phyloP scores from a whole-genome alignment of 1,139 yeast species.

The Eremothecium coryli region DNA sequence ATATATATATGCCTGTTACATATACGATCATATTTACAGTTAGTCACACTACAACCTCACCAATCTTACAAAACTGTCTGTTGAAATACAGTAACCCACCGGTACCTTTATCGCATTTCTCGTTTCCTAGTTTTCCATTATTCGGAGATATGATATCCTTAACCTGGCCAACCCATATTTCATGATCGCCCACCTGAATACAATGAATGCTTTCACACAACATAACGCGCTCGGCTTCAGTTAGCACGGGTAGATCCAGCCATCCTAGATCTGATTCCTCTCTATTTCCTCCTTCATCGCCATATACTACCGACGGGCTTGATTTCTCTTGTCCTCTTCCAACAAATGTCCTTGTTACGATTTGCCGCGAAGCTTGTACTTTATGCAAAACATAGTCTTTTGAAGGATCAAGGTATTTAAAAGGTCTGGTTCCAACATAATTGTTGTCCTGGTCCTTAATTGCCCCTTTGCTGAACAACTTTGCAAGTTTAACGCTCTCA shows the following conservation, averaged over 20 bases:
- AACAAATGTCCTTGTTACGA: neutral
- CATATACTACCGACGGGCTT: no score
- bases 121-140: slow-evolving; percentile 20
- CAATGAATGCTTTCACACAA: slow-evolving; percentile 51
- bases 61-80: slow-evolving; percentile 52
- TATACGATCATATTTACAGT: no score
- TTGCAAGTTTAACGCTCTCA: slow-evolving; percentile 44
- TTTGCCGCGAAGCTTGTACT: slow-evolving; percentile 7
- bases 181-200: slow-evolving; percentile 66
- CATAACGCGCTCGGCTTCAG: slow-evolving; percentile 51
- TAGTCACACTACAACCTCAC: slow-evolving; percentile 22
- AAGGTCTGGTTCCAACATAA: slow-evolving; percentile 36
- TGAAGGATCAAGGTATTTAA: slow-evolving; percentile 31
- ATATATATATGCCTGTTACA: no score
- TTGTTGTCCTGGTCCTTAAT: slow-evolving; percentile 15
- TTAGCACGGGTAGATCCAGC: slow-evolving; percentile 48
- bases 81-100: slow-evolving; percentile 64
- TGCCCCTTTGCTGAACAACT: slow-evolving; percentile 54
- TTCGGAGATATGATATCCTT: slow-evolving; percentile 36
- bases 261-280: no score
- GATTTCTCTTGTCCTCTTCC: neutral
- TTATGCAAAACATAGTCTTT: slow-evolving; percentile 24
- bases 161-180: slow-evolving; percentile 75
- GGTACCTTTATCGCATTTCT: slow-evolving; percentile 30
- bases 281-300: neutral